Conservation (phyloP, 1,284 basidiomycete species). For the Sanguinoderma infundibulare region DNA sequence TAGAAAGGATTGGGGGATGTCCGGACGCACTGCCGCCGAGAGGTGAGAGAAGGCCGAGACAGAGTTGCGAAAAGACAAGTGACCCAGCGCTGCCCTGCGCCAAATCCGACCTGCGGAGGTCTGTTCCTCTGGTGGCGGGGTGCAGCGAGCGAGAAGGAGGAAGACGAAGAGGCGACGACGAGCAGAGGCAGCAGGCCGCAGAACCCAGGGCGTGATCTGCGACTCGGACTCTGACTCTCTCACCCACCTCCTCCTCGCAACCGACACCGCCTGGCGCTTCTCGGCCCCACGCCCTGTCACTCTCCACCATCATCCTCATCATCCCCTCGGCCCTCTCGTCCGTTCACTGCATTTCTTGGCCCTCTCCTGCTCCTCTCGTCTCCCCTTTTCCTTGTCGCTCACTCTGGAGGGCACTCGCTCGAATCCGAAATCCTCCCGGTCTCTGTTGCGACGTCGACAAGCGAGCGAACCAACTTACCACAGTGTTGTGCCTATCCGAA, state of each 20-base stretch:
- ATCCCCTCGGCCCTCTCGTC: not conserved
- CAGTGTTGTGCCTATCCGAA: not conserved
- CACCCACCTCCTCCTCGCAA: not conserved
- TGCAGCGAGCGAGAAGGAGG: slow-evolving; percentile 16
- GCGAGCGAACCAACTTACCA: not conserved
- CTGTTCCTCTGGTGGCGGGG: slow-evolving; percentile 14
- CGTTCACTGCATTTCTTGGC: not conserved
- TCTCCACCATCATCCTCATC: not conserved
- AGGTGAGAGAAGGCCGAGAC: not conserved
- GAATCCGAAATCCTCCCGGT: not conserved
- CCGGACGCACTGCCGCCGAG: slow-evolving; percentile 13
- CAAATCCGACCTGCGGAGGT: slow-evolving; percentile 28
- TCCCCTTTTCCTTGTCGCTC: not conserved
- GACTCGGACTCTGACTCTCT: not conserved
- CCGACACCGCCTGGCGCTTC: not conserved
- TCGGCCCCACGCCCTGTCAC: no score
- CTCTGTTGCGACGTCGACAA: not conserved
- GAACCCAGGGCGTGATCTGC: slow-evolving; percentile 40
- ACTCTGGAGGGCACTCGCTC: not conserved
- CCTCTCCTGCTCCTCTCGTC: not conserved
- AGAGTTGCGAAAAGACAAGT: not conserved
- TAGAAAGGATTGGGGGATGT: slow-evolving; percentile 19
- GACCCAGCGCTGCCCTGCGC: slow-evolving; percentile 24
- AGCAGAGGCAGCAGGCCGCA: slow-evolving; percentile 14
- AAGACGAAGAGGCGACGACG: slow-evolving; percentile 11